phyloP scores from a whole-genome alignment of 257 asterid species.

The Solanum corneliomulleri region DNA sequence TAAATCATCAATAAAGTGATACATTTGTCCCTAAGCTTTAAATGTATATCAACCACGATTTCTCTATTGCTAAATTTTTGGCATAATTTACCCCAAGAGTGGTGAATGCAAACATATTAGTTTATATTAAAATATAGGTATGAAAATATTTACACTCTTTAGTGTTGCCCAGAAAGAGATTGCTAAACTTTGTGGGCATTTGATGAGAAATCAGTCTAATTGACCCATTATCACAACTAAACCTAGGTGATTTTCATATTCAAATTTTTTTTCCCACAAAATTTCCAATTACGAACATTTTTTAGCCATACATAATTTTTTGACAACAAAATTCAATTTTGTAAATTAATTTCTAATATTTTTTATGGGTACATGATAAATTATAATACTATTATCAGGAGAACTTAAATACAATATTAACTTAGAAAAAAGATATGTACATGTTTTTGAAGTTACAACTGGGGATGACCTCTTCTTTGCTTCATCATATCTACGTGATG shows the following conservation, averaged over 20 bases:
- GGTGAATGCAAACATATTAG: no score
- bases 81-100: no score
- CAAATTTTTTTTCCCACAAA: no score
- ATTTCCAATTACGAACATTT: neutral
- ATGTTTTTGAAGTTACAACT: neutral
- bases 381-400: neutral
- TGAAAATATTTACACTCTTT: no score
- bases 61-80: no score
- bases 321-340: neutral
- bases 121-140: no score
- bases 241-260: neutral
- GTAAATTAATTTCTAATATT: neutral
- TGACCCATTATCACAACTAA: neutral
- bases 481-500: neutral
- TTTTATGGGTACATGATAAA: neutral
- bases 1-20: no score
- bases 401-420: neutral
- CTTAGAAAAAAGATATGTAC: neutral
- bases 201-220: neutral
- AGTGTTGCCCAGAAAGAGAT: neutral
- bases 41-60: no score
- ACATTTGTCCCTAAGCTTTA: no score
- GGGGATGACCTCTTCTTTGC: neutral
- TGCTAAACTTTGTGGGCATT: neutral
- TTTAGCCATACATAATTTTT: neutral